These are phyloP conservation scores for Annona squamosa DNA, from an alignment of 164 flowering plant species.

Conservation along the genomic window DNA sequence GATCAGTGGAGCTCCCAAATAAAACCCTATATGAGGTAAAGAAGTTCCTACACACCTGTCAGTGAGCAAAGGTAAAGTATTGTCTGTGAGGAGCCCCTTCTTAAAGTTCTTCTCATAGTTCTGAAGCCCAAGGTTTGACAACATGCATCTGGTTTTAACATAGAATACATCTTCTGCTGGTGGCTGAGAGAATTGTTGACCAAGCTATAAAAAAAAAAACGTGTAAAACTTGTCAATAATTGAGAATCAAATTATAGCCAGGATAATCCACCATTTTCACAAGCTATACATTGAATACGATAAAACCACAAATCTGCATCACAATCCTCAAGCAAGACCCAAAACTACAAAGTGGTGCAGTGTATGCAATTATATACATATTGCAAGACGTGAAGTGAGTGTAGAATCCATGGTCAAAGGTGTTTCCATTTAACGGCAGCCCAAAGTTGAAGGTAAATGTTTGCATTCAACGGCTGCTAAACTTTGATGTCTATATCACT, in stretches of 20 bases:
- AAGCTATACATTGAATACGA: no score
- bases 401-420: no score
- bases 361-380: no score
- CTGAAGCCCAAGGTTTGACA: constrained; percentile 69
- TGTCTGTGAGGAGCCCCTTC: constrained; percentile 76
- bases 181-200: constrained; percentile 62
- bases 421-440: no score
- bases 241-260: no score
- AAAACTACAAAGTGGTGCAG: no score
- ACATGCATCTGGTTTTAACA: constrained; percentile 55
- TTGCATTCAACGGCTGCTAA: no score
- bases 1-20: not conserved
- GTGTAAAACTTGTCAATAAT: no score
- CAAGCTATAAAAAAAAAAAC: constrained; percentile 40
- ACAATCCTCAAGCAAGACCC: not conserved
- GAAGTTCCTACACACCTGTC: constrained; percentile 46
- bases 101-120: constrained; percentile 85
- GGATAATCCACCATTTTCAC: no score
- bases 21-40: not conserved
- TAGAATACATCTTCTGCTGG: constrained; percentile 58
- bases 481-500: no score
- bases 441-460: no score
- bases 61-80: constrained; percentile 72
- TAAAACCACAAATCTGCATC: not conserved
- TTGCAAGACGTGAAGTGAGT: no score